Conservation (phyloP, 2,329 filamentous ascomycete genomes). For the Ophiocordyceps camponoti-saundersi region DNA sequence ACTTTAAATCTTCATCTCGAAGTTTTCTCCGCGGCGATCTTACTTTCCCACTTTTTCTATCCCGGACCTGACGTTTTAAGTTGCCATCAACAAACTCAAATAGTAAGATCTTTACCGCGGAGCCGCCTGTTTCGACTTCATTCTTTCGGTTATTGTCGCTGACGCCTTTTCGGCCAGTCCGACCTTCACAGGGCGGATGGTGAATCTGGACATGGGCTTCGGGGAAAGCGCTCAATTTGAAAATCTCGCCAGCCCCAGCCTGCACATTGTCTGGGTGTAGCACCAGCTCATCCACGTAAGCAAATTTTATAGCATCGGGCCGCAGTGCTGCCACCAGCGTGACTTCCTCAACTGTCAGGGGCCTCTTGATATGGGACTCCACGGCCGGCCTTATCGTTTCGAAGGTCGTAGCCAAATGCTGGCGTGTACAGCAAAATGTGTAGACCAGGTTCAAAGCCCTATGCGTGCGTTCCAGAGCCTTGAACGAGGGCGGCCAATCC, state of each 20-base stretch:
- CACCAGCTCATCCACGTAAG: conserved; percentile 71
- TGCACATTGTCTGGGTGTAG: conserved; percentile 66
- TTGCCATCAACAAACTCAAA: conserved; percentile 92
- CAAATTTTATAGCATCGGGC: conserved; percentile 64
- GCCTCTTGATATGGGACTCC: conserved; percentile 60
- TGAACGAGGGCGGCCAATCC: conserved; percentile 62
- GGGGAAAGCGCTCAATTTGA: conserved; percentile 31
- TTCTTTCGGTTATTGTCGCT: neutral
- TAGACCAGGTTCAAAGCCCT: conserved; percentile 81
- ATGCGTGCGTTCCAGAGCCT: conserved; percentile 57
- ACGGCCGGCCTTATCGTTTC: conserved; percentile 75
- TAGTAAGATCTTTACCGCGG: conserved; percentile 53
- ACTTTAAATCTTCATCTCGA: conserved; percentile 65
- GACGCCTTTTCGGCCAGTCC: neutral
- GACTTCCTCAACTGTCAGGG: conserved; percentile 60
- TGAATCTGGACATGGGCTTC: conserved; percentile 14
- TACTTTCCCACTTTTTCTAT: conserved; percentile 57
- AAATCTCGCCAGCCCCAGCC: conserved; percentile 44
- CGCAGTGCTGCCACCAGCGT: conserved; percentile 65
- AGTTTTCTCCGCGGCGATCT: conserved; percentile 50
- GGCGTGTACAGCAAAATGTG: conserved; percentile 86
- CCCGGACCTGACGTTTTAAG: conserved; percentile 60
- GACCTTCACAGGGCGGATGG: neutral
- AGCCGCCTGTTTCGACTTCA: conserved; percentile 9
- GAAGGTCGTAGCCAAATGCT: conserved; percentile 82